These are phyloP conservation scores for Discostella pseudostelligera DNA, from an alignment of 108 stramenopile genomes.

Conservation along the genomic window DNA sequence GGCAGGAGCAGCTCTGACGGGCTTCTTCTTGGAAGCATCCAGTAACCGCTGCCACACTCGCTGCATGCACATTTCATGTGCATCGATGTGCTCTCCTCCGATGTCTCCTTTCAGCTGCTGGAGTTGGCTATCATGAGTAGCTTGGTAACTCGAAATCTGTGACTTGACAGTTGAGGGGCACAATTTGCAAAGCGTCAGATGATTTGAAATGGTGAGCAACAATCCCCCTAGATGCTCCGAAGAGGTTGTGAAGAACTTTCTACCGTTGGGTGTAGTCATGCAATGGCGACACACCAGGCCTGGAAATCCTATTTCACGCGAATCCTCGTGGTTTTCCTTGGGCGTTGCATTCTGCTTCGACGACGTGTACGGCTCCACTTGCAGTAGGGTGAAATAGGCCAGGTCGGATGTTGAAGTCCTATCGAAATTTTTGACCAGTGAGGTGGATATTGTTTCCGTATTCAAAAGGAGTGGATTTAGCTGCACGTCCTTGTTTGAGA, in stretches of 20 bases:
- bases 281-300: constrained; percentile 48
- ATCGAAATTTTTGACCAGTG: constrained; percentile 23
- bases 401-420: constrained; percentile 22
- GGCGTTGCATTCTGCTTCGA: constrained; percentile 6
- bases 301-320: constrained; percentile 45
- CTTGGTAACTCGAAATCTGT: constrained; percentile 24
- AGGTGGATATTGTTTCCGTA: constrained; percentile 3
- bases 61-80: constrained; percentile 32
- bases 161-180: constrained; percentile 30
- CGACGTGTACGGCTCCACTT: constrained; percentile 33
- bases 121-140: constrained; percentile 33
- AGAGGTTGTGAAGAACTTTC: constrained; percentile 50
- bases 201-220: constrained; percentile 41
- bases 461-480: no score
- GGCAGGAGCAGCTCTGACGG: constrained; percentile 7
- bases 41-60: constrained; percentile 36
- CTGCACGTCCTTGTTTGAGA: no score
- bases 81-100: no score
- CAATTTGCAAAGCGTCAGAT: constrained; percentile 35
- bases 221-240: constrained; percentile 38
- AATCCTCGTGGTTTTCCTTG: constrained; percentile 24
- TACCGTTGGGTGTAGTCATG: constrained; percentile 7
- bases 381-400: constrained; percentile 34
- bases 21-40: neutral
- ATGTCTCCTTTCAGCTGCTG: constrained; percentile 7